These are phyloP conservation scores for Trichophyton mentagrophytes DNA, from an alignment of 2,329 filamentous ascomycete genomes.

Conservation along the genomic window DNA sequence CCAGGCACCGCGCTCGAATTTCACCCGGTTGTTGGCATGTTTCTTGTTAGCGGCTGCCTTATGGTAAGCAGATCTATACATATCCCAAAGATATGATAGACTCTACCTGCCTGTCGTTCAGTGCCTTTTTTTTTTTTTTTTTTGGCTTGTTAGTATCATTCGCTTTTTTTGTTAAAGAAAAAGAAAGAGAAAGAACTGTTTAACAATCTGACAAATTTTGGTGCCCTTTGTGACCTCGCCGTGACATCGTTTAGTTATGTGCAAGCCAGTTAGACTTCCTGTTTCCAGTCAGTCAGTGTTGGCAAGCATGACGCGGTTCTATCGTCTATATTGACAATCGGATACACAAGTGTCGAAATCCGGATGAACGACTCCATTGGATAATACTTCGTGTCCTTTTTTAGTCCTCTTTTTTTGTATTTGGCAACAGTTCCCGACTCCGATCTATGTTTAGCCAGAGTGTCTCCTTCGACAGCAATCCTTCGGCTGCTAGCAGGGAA, in stretches of 20 bases:
- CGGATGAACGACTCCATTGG: no score
- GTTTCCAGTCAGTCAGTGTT: not conserved
- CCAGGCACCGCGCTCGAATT: constrained; percentile 61
- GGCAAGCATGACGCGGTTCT: not conserved
- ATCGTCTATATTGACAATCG: not conserved
- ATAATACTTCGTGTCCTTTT: no score
- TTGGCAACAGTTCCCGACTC: no score
- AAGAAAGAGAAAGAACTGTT: not conserved
- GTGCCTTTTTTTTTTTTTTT: not conserved
- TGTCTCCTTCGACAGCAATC: no score
- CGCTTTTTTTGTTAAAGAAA: not conserved
- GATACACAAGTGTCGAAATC: not conserved
- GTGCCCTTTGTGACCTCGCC: not conserved
- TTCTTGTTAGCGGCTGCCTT: constrained; percentile 75
- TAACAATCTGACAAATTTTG: not conserved
- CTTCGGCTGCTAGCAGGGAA: not conserved
- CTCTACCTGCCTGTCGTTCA: not conserved
- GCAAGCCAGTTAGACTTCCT: not conserved
- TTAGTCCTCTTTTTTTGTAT: no score
- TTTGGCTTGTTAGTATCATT: not conserved
- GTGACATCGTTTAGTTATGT: not conserved
- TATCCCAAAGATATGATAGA: constrained; percentile 66
- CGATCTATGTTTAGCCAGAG: no score
- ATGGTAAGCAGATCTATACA: constrained; percentile 95
- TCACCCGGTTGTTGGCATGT: constrained; percentile 69